Percentiles rank a stretch among this genome's conserved stretches.
These are phyloP conservation scores for Kodamaea jinghongensis DNA, from an alignment of 805 yeast genomes.

Conservation along the genomic window DNA sequence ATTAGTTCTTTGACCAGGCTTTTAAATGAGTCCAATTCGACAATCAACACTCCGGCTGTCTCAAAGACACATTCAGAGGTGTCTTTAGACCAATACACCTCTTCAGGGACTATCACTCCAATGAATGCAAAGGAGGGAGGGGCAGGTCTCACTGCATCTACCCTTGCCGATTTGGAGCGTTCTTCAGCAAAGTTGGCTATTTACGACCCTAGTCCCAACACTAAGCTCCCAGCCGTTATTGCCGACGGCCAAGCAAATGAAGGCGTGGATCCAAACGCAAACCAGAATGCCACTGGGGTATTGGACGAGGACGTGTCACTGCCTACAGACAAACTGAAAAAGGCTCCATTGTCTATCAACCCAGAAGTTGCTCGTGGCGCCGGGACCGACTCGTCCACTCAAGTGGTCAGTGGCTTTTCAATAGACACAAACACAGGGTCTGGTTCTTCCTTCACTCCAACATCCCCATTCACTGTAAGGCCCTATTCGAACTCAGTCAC, in stretches of 20 bases:
- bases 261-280: no score
- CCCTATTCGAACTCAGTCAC: slow-evolving; percentile 14
- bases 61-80: slow-evolving; percentile 12
- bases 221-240: slow-evolving; percentile 6
- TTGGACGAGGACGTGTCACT: no score
- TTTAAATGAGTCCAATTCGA: slow-evolving; percentile 31
- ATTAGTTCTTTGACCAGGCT: slow-evolving; percentile 38
- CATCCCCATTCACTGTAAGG: slow-evolving; percentile 12
- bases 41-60: slow-evolving; percentile 15
- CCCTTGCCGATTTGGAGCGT: slow-evolving; percentile 6
- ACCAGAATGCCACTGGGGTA: no score
- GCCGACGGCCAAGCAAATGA: slow-evolving; percentile 1
- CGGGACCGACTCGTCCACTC: slow-evolving; percentile 1
- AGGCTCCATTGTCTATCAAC: slow-evolving; percentile 6
- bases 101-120: slow-evolving; percentile 14
- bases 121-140: slow-evolving; percentile 3
- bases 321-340: background rate
- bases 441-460: slow-evolving; percentile 7
- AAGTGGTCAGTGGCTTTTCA: slow-evolving; percentile 7
- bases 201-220: background rate
- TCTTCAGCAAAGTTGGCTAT: slow-evolving; percentile 6
- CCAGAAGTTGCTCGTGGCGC: background rate
- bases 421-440: background rate
- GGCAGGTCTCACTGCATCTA: background rate
- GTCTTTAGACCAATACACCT: slow-evolving; percentile 9